Conservation (phyloP, 2,329 filamentous ascomycete genomes). For the Rhynchosporium secalis region DNA sequence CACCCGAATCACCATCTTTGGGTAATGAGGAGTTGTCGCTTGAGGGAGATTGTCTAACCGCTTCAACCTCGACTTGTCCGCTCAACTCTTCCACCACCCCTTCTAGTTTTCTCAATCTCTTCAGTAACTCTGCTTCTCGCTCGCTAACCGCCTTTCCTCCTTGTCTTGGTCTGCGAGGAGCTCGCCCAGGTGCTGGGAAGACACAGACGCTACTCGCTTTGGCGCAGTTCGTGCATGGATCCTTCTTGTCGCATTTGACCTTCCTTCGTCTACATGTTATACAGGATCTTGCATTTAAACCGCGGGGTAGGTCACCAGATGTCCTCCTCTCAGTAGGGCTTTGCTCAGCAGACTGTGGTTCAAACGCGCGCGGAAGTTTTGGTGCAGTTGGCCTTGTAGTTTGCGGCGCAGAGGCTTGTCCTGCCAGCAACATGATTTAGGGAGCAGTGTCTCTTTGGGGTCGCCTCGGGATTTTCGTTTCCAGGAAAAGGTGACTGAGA, state of each 20-base stretch:
- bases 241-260: conserved; percentile 74
- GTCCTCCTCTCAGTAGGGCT: conserved; percentile 21
- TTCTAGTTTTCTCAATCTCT: conserved; percentile 70
- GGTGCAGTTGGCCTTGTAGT: not conserved
- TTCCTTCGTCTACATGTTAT: conserved; percentile 59
- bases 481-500: no score
- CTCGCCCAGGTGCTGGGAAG: conserved; percentile 71
- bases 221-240: conserved; percentile 73
- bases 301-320: conserved; percentile 26
- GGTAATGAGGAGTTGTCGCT: conserved; percentile 30
- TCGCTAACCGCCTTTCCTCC: conserved; percentile 60
- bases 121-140: conserved; percentile 68
- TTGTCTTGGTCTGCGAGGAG: conserved; percentile 55
- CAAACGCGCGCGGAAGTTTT: conserved; percentile 1
- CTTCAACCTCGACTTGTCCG: conserved; percentile 52
- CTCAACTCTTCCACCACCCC: conserved; percentile 72
- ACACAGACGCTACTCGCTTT: conserved; percentile 70
- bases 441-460: no score
- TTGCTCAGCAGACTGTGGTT: conserved; percentile 5
- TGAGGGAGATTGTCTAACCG: conserved; percentile 32
- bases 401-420: conserved; percentile 1
- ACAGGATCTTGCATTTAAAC: conserved; percentile 42
- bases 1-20: conserved; percentile 28
- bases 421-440: conserved; percentile 13
- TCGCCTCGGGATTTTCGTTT: no score